phyloP scores from a whole-genome alignment of 768 basidiomycete genomes.

The Podaxis rugospora region DNA sequence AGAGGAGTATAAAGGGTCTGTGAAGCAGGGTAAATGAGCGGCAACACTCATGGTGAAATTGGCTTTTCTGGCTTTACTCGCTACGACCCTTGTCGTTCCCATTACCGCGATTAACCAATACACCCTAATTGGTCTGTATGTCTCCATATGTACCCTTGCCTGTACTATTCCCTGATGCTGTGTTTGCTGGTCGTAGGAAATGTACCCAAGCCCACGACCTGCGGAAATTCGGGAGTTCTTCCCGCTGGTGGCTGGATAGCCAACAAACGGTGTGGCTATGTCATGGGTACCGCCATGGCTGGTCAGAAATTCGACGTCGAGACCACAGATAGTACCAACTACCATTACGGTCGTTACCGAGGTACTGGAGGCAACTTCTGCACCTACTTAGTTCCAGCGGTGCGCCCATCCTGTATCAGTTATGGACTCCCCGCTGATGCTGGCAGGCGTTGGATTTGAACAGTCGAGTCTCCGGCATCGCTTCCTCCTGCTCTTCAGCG shows the following conservation, averaged over 20 bases:
- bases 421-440: not conserved
- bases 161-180: not conserved
- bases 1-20: not conserved
- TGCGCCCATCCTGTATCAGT: not conserved
- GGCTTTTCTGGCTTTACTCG: not conserved
- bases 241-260: slow-evolving; percentile 23
- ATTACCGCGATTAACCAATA: slow-evolving; percentile 1
- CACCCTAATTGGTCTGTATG: not conserved
- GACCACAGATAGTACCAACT: slow-evolving; percentile 16
- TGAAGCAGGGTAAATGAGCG: not conserved
- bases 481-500: slow-evolving; percentile 17
- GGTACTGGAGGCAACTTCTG: slow-evolving; percentile 23
- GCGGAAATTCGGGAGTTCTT: slow-evolving; percentile 19
- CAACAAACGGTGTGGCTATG: slow-evolving; percentile 23
- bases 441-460: slow-evolving; percentile 3
- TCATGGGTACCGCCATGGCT: slow-evolving; percentile 22
- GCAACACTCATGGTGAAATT: not conserved
- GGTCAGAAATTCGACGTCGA: slow-evolving; percentile 22
- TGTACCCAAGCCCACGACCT: slow-evolving; percentile 20
- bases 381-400: slow-evolving; percentile 20
- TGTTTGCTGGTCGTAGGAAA: slow-evolving; percentile 13
- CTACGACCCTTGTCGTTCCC: not conserved
- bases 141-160: not conserved
- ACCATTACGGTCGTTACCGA: slow-evolving; percentile 23
- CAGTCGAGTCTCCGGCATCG: not conserved